These are phyloP conservation scores for Zygosaccharomyces lentus DNA, from an alignment of 805 yeast genomes.

Conservation along the genomic window DNA sequence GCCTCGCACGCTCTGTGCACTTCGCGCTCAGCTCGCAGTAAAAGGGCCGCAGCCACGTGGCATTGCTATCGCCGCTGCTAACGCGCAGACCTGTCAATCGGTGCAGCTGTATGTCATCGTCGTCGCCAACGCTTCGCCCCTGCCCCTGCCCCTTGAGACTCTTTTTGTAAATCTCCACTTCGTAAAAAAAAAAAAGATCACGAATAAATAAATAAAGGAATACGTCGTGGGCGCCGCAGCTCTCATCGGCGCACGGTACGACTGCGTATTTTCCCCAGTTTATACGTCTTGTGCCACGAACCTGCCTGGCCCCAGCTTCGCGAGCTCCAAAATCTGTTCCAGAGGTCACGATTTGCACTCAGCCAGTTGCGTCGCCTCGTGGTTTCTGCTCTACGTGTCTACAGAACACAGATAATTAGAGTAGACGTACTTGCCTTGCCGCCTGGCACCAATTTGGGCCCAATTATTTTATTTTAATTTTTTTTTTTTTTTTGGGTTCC, in stretches of 20 bases:
- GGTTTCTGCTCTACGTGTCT: too few relatives aligned
- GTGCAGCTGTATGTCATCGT: neutral
- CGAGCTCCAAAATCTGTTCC: too few relatives aligned
- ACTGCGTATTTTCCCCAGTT: too few relatives aligned
- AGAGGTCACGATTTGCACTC: too few relatives aligned
- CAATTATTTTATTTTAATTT: neutral
- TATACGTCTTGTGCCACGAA: too few relatives aligned
- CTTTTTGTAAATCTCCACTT: constrained; percentile 10
- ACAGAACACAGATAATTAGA: too few relatives aligned
- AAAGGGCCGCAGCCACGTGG: constrained; percentile 15
- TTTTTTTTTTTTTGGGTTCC: neutral
- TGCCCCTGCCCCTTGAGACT: constrained; percentile 1
- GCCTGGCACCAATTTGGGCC: neutral
- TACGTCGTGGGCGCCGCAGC: too few relatives aligned
- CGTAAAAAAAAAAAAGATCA: neutral
- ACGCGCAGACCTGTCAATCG: neutral
- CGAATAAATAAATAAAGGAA: too few relatives aligned
- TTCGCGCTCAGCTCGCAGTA: constrained; percentile 17
- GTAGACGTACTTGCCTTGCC: too few relatives aligned
- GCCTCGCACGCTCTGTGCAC: constrained; percentile 10
- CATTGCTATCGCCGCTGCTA: neutral
- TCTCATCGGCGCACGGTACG: too few relatives aligned
- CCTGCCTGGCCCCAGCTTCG: too few relatives aligned
- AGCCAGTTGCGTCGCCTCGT: too few relatives aligned
- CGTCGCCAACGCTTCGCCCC: constrained; percentile 15